These are phyloP conservation scores for Zygnema cylindricum DNA, from an alignment of 139 green algal species.

Conservation along the genomic window DNA sequence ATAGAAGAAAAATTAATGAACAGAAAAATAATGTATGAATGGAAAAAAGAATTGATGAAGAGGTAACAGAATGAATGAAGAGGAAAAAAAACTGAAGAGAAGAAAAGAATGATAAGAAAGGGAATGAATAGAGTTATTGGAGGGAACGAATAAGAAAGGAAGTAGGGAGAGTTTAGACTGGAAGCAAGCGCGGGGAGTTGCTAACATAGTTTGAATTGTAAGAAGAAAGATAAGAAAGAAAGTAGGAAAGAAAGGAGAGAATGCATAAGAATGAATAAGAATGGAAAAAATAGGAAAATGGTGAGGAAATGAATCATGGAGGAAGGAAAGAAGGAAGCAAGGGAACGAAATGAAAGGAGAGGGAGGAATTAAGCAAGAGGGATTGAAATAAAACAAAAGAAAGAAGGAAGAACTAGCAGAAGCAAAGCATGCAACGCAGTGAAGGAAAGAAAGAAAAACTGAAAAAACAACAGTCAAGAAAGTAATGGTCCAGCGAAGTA, in stretches of 20 bases:
- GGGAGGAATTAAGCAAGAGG: not conserved
- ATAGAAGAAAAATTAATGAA: too few relatives aligned
- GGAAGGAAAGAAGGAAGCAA: not conserved
- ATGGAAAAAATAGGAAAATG: conserved; percentile 2
- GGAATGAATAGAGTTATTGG: not conserved
- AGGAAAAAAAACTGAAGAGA: too few relatives aligned
- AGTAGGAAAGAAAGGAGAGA: not conserved
- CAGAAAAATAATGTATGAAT: too few relatives aligned
- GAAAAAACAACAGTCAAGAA: not conserved
- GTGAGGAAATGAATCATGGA: not conserved
- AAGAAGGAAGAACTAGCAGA: not conserved
- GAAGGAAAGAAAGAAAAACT: not conserved
- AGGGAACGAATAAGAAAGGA: not conserved
- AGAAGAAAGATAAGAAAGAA: not conserved
- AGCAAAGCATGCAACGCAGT: not conserved
- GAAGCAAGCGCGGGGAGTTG: not conserved
- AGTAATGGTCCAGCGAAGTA: not conserved
- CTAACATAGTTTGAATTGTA: not conserved
- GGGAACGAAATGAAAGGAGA: not conserved
- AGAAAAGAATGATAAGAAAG: too few relatives aligned
- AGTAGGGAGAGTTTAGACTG: not conserved
- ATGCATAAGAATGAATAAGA: not conserved
- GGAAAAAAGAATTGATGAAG: too few relatives aligned
- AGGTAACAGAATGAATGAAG: too few relatives aligned
- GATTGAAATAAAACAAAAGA: not conserved